Percentiles rank a stretch among this genome's conserved stretches.
phyloP scores from a whole-genome alignment of 2,329 filamentous ascomycete species.

The Pseudogymnoascus verrucosus region DNA sequence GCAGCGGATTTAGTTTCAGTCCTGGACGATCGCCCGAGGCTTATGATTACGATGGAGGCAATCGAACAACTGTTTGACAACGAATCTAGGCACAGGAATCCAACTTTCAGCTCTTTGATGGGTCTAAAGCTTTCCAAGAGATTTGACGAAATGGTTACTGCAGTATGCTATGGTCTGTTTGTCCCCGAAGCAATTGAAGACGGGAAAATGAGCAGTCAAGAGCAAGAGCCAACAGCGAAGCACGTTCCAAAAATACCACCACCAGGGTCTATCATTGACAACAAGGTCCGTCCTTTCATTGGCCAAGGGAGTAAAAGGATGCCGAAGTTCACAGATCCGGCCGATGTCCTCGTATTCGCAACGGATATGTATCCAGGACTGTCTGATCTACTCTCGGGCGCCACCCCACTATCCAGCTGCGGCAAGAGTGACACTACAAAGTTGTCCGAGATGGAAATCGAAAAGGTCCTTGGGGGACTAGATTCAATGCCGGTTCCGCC shows the following conservation, averaged over 20 bases:
- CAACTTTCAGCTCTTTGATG: too few species aligned
- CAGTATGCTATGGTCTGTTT: not conserved
- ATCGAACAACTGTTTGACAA: not conserved
- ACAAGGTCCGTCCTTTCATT: not conserved
- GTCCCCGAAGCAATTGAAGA: not conserved
- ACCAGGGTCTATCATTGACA: not conserved
- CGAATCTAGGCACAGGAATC: not conserved
- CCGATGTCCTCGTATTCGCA: not conserved
- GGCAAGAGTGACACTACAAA: not conserved
- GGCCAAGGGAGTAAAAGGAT: not conserved
- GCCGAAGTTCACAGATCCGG: not conserved
- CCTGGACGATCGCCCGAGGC: not conserved
- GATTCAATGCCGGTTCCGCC: constrained; percentile 1
- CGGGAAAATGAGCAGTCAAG: not conserved
- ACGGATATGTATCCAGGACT: not conserved
- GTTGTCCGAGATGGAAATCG: not conserved
- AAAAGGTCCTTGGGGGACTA: not conserved
- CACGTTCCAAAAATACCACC: not conserved
- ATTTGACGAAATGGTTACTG: not conserved
- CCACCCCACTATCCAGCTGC: not conserved
- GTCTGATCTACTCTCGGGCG: not conserved
- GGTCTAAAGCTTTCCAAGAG: not conserved
- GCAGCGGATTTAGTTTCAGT: not conserved
- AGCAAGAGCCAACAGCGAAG: not conserved
- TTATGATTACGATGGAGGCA: not conserved